These are phyloP conservation scores for Myochromella boudieri DNA, from an alignment of 768 basidiomycete species.

Conservation along the genomic window DNA sequence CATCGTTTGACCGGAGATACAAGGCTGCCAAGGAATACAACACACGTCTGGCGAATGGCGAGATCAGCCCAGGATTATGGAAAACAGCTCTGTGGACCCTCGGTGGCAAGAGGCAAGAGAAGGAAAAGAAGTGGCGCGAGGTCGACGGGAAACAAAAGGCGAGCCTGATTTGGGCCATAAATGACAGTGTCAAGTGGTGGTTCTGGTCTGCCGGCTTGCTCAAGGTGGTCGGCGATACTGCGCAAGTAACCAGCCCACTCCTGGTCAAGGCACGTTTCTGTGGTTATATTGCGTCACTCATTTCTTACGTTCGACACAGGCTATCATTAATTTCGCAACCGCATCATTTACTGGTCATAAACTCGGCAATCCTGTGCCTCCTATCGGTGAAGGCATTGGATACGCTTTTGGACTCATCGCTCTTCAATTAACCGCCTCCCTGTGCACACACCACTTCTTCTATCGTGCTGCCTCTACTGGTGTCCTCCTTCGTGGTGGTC, in stretches of 20 bases:
- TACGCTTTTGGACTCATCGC: slow-evolving; percentile 67
- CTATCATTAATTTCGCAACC: slow-evolving; percentile 69
- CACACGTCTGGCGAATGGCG: slow-evolving; percentile 59
- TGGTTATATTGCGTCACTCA: neutral
- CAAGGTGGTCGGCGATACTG: slow-evolving; percentile 64
- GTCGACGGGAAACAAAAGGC: slow-evolving; percentile 60
- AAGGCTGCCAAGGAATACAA: slow-evolving; percentile 71
- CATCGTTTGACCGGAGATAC: slow-evolving; percentile 60
- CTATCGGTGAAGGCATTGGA: slow-evolving; percentile 65
- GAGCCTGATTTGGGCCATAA: slow-evolving; percentile 68
- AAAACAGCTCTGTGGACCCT: slow-evolving; percentile 62
- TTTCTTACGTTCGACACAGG: slow-evolving; percentile 34
- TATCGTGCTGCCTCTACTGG: slow-evolving; percentile 73
- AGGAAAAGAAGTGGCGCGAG: slow-evolving; percentile 66
- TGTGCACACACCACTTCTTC: slow-evolving; percentile 82
- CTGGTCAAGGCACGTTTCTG: slow-evolving; percentile 65
- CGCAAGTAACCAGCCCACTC: slow-evolving; percentile 74
- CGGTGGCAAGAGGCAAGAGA: slow-evolving; percentile 47
- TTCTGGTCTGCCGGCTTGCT: slow-evolving; percentile 72
- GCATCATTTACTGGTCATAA: slow-evolving; percentile 55
- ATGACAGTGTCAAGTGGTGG: slow-evolving; percentile 75
- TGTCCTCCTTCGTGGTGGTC: slow-evolving; percentile 77
- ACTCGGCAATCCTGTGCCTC: slow-evolving; percentile 33
- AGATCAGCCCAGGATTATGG: slow-evolving; percentile 54
- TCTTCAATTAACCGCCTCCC: slow-evolving; percentile 65